phyloP scores from a whole-genome alignment of 108 stramenopile genomes.

The Fragilaria radians region DNA sequence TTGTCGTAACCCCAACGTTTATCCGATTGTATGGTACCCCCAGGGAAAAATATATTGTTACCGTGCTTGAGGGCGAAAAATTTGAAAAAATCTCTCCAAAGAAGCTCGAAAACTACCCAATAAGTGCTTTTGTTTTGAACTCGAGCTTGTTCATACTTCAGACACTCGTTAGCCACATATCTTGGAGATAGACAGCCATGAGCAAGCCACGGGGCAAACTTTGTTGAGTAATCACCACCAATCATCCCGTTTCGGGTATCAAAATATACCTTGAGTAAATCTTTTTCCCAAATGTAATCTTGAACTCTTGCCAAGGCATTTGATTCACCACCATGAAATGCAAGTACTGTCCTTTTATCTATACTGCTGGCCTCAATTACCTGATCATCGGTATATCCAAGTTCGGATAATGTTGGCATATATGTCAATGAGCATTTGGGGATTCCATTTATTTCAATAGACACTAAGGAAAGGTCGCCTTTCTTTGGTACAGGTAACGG shows the following conservation, averaged over 20 bases:
- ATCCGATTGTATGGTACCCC: slow-evolving; percentile 53
- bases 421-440: slow-evolving; percentile 24
- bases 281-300: slow-evolving; percentile 89
- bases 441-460: slow-evolving; percentile 5
- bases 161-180: slow-evolving; percentile 68
- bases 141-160: slow-evolving; percentile 76
- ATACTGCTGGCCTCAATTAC: slow-evolving; percentile 25
- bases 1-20: slow-evolving; percentile 53
- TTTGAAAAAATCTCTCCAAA: slow-evolving; percentile 96
- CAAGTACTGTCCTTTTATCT: slow-evolving; percentile 68
- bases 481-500: slow-evolving; percentile 58
- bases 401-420: slow-evolving; percentile 56
- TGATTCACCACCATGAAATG: slow-evolving; percentile 90
- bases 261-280: slow-evolving; percentile 83
- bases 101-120: slow-evolving; percentile 95
- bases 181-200: slow-evolving; percentile 89
- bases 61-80: slow-evolving; percentile 89
- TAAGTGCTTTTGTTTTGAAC: slow-evolving; percentile 94
- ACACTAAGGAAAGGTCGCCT: slow-evolving; percentile 23
- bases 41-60: slow-evolving; percentile 66
- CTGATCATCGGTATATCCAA: slow-evolving; percentile 68
- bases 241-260: slow-evolving; percentile 97
- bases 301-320: slow-evolving; percentile 81
- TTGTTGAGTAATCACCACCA: slow-evolving; percentile 89
- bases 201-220: slow-evolving; percentile 96